Base-by-base conservation (phyloP, 495 filamentous ascomycete species). In the Bacidia rubella region DNA sequence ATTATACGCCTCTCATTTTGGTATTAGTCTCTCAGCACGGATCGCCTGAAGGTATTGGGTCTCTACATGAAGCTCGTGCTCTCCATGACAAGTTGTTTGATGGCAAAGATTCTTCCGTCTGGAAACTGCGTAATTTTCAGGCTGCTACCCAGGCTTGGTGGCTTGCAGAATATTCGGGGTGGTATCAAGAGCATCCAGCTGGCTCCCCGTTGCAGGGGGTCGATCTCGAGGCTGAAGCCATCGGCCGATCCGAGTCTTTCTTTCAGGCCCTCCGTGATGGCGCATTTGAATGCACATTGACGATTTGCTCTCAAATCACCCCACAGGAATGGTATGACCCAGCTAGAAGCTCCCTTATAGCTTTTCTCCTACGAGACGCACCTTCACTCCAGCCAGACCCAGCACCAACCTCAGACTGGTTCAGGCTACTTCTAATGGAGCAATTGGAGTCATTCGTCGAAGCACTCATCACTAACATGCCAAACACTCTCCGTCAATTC, bases 401-500 rank as follows among this genome's bases (percentile, higher is more conserved):
- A 1, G 67, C 78, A 15, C 62, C 74, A 21, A 83, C 85, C 54
- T 77, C 79, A 17, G 62, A 66, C 1, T 76, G 76, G 53, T 79
- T 95, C 59, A 82, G 83, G 55, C 60, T 66, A 21, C 66, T 84
- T 4, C 46, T 95, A 41, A 87, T 90, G 78, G 76, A 82, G 51
- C 82, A 85, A 57, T 69, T 97, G 15, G 89, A 96, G 65, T 73
- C 74, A 0, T 92, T 95, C 61, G 74, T 86, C n/a, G 89, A 96
- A 55, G 78, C 83, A 7, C 89, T 92, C 59, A 86, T 99, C 57
- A 83, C 86, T 1, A 95, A 97, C 63, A 85, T 96, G 76, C 92
- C 93, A 2, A 88, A 95, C 64, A 79, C 89, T 1, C 74, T 99
- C 26, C 82, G 93, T 45, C 82, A 79, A 63, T 70, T 99, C 29